Conservation (phyloP, 169 alveolate species). For the Plasmodium gallinaceum region DNA sequence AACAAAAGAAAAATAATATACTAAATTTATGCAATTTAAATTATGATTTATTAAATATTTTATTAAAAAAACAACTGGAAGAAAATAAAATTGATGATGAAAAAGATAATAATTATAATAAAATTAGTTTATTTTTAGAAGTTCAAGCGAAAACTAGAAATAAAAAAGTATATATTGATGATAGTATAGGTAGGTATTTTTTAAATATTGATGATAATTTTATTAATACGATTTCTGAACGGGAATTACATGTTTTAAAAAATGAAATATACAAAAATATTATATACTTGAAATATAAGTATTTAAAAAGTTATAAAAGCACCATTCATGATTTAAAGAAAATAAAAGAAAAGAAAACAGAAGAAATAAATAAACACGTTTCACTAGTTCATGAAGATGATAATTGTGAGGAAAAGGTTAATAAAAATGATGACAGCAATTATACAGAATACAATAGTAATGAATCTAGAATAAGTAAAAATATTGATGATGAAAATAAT, state of each 20-base stretch:
- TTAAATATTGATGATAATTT: constrained; percentile 10
- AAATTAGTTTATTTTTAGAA: constrained; percentile 41
- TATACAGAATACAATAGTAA: background rate
- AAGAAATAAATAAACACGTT: constrained; percentile 61
- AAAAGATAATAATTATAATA: constrained; percentile 38
- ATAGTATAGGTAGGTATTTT: constrained; percentile 59
- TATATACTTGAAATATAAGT: constrained; percentile 46
- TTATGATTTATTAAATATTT: constrained; percentile 42
- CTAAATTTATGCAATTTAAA: constrained; percentile 54
- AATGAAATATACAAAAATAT: constrained; percentile 38
- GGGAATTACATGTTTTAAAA: constrained; percentile 44
- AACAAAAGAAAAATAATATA: constrained; percentile 23
- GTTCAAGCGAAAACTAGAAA: background rate
- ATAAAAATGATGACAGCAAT: constrained; percentile 3
- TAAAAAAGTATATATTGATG: constrained; percentile 47
- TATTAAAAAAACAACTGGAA: constrained; percentile 19
- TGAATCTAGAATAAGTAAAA: background rate
- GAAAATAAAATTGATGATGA: constrained; percentile 7
- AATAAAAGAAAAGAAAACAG: constrained; percentile 20
- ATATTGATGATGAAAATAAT: background rate
- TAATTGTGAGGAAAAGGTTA: background rate
- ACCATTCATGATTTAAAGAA: constrained; percentile 43
- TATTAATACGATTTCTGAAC: constrained; percentile 35
- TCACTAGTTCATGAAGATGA: constrained; percentile 59
- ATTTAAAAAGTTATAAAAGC: constrained; percentile 31